A percentile compares a stretch with the other conserved stretches of the same genome.
phyloP scores from a whole-genome alignment of 352 stramenopile species.

The Plasmopara viticola region DNA sequence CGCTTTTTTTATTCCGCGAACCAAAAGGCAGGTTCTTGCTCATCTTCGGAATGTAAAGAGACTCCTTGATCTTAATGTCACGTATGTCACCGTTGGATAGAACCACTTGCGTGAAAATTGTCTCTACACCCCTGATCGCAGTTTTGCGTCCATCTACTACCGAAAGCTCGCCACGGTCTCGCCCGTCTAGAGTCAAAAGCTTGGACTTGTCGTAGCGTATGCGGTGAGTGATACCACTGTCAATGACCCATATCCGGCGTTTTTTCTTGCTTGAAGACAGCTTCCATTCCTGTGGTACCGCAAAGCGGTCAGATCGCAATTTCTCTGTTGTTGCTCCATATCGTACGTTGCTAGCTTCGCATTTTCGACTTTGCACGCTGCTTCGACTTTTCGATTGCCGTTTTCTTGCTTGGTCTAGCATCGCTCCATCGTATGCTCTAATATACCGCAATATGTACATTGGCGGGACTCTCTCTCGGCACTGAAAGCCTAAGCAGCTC shows the following conservation, averaged over 20 bases:
- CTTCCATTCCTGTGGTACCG: background rate
- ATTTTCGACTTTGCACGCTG: background rate
- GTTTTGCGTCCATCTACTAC: background rate
- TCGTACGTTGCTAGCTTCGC: background rate
- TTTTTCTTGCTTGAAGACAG: background rate
- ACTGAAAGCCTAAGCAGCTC: background rate
- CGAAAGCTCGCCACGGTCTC: background rate
- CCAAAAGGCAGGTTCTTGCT: background rate
- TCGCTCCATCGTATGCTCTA: background rate
- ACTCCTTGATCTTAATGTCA: background rate
- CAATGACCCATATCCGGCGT: background rate
- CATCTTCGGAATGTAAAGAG: background rate
- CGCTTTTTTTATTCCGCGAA: background rate
- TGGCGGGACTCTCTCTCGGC: background rate
- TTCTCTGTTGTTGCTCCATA: background rate
- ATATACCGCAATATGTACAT: background rate
- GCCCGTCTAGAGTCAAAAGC: background rate
- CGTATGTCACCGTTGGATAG: background rate
- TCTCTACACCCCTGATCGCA: background rate
- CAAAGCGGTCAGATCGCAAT: conserved; percentile 1
- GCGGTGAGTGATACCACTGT: background rate
- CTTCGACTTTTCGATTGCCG: background rate
- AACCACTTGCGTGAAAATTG: background rate
- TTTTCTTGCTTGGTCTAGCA: background rate
- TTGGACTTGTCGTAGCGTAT: background rate